Percentiles rank a stretch among this genome's conserved stretches.
These are phyloP conservation scores for Lichtheimia ornata DNA, from an alignment of 371 early-diverging fungal genomes.

Conservation along the genomic window DNA sequence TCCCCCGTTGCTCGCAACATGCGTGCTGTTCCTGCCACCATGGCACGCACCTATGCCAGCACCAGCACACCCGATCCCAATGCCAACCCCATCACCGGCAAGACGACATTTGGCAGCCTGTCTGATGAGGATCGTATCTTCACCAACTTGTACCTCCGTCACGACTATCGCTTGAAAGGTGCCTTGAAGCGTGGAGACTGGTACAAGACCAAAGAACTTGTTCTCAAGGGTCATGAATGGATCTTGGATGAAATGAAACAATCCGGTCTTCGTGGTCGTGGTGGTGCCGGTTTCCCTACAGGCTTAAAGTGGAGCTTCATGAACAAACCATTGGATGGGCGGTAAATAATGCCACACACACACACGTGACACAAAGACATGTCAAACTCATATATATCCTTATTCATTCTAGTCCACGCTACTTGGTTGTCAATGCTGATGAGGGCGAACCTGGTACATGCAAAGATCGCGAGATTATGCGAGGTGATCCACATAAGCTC, in stretches of 20 bases:
- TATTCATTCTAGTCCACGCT: constrained; percentile 82
- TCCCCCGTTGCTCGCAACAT: constrained; percentile 14
- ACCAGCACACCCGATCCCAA: constrained; percentile 52
- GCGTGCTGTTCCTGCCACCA: constrained; percentile 7
- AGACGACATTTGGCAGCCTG: constrained; percentile 71
- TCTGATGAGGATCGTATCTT: constrained; percentile 95
- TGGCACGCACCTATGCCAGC: constrained; percentile 39
- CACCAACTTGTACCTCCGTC: constrained; percentile 93
- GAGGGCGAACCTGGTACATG: constrained; percentile 99
- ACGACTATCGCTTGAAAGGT: constrained; percentile 88
- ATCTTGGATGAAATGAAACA: constrained; percentile 96
- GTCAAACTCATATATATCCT: not conserved
- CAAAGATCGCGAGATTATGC: constrained; percentile 98
- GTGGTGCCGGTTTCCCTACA: constrained; percentile 98
- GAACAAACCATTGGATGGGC: constrained; percentile 89
- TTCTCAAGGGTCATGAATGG: constrained; percentile 96
- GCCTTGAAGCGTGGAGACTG: constrained; percentile 96
- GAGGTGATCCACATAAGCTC: constrained; percentile 97
- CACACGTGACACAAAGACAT: too few relatives aligned
- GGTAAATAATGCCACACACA: not conserved
- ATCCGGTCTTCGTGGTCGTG: constrained; percentile 95
- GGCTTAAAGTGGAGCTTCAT: constrained; percentile 98
- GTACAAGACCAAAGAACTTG: constrained; percentile 98
- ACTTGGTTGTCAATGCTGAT: constrained; percentile 96
- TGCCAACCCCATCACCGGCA: constrained; percentile 51